Evolutionary conservation across 805 yeast species (phyloP).

Genomic region (Monosporozyma yasuniensis): DNA sequence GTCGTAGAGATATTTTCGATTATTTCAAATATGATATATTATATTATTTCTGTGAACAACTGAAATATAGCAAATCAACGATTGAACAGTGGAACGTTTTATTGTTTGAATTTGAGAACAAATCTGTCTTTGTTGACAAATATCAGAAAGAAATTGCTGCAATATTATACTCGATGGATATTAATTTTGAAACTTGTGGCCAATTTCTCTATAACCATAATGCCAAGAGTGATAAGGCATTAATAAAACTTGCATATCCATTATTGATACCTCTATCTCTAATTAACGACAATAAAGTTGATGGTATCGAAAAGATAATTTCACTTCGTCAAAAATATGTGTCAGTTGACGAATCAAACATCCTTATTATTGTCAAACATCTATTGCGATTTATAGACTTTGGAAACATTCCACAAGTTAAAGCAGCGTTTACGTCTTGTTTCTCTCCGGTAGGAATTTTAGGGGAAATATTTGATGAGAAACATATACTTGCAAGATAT

Average conservation of each 20-base stretch:
- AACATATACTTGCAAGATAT: conserved; percentile 4
- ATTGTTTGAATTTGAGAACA: conserved; percentile 15
- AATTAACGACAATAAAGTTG: neutral
- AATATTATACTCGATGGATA: neutral
- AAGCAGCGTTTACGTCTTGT: conserved; percentile 3
- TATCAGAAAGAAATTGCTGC: conserved; percentile 11
- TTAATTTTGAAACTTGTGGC: neutral
- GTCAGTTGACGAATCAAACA: neutral
- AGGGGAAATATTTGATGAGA: conserved; percentile 4
- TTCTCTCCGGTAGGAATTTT: neutral
- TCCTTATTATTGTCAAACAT: neutral
- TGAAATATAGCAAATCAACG: neutral
- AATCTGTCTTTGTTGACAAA: conserved; percentile 8
- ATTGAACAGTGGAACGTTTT: conserved; percentile 13
- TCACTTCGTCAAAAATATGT: neutral
- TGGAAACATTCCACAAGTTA: conserved; percentile 10
- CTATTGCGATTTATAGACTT: conserved; percentile 6
- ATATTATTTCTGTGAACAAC: conserved; percentile 11
- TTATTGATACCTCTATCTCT: neutral
- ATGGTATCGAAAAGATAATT: neutral
- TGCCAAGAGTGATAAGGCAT: neutral
- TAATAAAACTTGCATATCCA: neutral
- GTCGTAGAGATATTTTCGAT: conserved; percentile 14
- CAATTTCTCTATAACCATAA: neutral
- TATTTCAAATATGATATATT: conserved; percentile 18